These are phyloP conservation scores for Eremothecium gossypii DNA, from an alignment of 1,139 yeast genomes.

Conservation along the genomic window DNA sequence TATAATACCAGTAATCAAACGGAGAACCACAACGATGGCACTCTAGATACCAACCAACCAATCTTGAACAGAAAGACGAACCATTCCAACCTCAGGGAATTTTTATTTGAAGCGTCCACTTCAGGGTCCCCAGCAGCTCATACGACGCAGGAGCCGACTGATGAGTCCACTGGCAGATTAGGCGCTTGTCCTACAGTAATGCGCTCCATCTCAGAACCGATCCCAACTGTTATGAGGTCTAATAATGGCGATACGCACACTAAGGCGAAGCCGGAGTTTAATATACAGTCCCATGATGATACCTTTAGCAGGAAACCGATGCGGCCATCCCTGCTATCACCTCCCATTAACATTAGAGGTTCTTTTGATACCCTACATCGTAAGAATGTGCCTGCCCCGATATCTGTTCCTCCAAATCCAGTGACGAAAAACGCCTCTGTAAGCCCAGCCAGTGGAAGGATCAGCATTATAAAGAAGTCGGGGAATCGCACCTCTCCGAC, in stretches of 20 bases:
- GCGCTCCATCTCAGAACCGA: no score
- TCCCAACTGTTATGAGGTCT: not conserved
- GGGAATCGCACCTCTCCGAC: conserved; percentile 12
- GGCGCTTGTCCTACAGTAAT: no score
- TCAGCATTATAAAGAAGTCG: conserved; percentile 17
- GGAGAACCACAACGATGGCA: not conserved
- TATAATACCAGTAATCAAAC: not conserved
- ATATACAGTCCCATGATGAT: no score
- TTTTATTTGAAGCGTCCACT: conserved; percentile 14
- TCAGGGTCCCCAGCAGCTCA: not conserved
- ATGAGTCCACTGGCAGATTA: not conserved
- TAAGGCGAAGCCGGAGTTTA: not conserved
- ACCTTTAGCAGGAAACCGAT: not conserved
- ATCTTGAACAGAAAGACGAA: conserved; percentile 15
- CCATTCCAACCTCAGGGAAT: conserved; percentile 14
- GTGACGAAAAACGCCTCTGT: conserved; percentile 9
- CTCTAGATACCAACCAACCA: not conserved
- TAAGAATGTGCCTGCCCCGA: conserved; percentile 2
- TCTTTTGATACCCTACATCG: not conserved
- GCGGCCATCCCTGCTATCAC: not conserved
- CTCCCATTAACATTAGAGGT: not conserved
- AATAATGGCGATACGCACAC: not conserved
- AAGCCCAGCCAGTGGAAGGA: conserved; percentile 29
- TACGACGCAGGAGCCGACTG: not conserved
- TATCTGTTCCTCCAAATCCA: conserved; percentile 1